Percentiles rank a stretch among this genome's conserved stretches.
These are phyloP conservation scores for Torulaspora franciscae DNA, from an alignment of 805 yeast genomes.

Conservation along the genomic window DNA sequence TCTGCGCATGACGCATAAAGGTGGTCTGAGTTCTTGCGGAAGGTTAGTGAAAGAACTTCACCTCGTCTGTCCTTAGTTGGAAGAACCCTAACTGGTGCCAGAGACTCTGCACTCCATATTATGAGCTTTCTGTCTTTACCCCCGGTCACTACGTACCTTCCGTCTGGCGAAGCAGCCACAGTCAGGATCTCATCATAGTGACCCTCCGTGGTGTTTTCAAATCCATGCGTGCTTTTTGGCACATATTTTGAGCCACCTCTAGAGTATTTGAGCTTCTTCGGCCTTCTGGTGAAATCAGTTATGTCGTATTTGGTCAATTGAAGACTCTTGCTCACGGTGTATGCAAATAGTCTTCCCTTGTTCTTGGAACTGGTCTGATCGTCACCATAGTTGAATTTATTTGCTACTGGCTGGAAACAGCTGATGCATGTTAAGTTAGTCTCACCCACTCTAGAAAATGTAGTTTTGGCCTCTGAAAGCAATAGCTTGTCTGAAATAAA, in stretches of 20 bases:
- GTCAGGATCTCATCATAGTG: slow-evolving; percentile 73
- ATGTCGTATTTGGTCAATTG: slow-evolving; percentile 78
- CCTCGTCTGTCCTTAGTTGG: slow-evolving; percentile 71
- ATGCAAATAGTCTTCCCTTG: slow-evolving; percentile 53
- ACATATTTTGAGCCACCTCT: slow-evolving; percentile 54
- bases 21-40: slow-evolving; percentile 77
- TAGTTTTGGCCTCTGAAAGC: slow-evolving; percentile 39
- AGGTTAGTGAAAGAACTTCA: slow-evolving; percentile 63
- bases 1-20: slow-evolving; percentile 92
- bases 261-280: slow-evolving; percentile 57
- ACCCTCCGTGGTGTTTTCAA: slow-evolving; percentile 56
- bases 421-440: slow-evolving; percentile 46
- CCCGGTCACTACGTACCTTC: slow-evolving; percentile 85
- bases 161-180: slow-evolving; percentile 82
- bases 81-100: slow-evolving; percentile 70
- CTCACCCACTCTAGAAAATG: slow-evolving; percentile 55
- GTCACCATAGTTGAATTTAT: slow-evolving; percentile 23
- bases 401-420: slow-evolving; percentile 37
- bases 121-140: slow-evolving; percentile 77
- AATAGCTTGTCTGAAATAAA: slow-evolving; percentile 51
- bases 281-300: slow-evolving; percentile 49
- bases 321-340: slow-evolving; percentile 77
- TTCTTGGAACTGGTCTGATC: slow-evolving; percentile 43
- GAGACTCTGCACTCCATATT: slow-evolving; percentile 78
- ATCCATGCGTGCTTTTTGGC: slow-evolving; percentile 34